Conservation (phyloP, 2,329 filamentous ascomycete species). For the Botrytis aclada region DNA sequence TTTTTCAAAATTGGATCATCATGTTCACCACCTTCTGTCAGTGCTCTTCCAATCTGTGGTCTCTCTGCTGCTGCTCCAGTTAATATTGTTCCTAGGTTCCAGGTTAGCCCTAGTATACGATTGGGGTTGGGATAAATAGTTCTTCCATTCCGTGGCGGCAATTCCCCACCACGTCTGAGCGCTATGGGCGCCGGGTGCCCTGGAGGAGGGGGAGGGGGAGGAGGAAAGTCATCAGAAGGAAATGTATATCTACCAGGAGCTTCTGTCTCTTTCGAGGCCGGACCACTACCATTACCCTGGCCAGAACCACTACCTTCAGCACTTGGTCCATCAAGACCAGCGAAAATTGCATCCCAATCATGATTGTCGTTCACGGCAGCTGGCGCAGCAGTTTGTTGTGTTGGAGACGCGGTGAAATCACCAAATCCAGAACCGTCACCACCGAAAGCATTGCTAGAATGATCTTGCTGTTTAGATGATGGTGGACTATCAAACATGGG, state of each 20-base stretch:
- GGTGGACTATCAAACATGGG: constrained; percentile 69
- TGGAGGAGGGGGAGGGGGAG: background rate
- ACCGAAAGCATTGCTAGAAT: constrained; percentile 33
- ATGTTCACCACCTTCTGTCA: constrained; percentile 72
- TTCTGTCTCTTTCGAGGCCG: constrained; percentile 28
- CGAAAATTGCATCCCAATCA: constrained; percentile 96
- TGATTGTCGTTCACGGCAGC: constrained; percentile 53
- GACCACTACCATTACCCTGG: constrained; percentile 28
- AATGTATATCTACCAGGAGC: background rate
- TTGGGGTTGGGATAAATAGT: background rate
- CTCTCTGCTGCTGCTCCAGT: constrained; percentile 25
- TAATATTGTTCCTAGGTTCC: background rate
- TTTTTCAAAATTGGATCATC: constrained; percentile 92
- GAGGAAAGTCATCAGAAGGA: background rate
- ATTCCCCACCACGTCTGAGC: too few species aligned
- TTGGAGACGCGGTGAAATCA: constrained; percentile 50
- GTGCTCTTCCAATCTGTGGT: constrained; percentile 59
- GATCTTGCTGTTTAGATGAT: constrained; percentile 34
- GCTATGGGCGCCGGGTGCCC: fast-evolving
- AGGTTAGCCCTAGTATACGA: too few species aligned
- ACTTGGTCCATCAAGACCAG: constrained; percentile 62
- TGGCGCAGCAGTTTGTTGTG: constrained; percentile 41
- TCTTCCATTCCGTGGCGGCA: background rate
- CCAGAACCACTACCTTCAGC: constrained; percentile 25
- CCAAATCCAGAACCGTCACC: constrained; percentile 38